Evolutionary conservation across 129 eudicot genomes (phyloP).

Genomic region (Escallonia rubra): DNA sequence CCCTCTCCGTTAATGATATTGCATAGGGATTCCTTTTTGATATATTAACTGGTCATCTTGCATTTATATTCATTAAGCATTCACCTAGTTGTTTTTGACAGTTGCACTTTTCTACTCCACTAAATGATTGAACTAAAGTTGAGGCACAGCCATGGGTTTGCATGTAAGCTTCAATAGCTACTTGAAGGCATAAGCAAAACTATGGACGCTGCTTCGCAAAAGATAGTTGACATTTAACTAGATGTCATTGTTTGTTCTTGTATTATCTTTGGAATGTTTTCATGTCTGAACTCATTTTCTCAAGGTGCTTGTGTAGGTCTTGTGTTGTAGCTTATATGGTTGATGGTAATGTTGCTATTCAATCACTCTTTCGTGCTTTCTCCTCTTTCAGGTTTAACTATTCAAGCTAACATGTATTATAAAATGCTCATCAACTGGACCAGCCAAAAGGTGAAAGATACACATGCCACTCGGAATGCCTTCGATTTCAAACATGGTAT

Average conservation of each 20-base stretch:
- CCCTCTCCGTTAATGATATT: too few species aligned
- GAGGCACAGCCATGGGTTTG: too few species aligned
- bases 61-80: too few species aligned
- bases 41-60: too few species aligned
- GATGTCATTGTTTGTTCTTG: not conserved
- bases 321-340: not conserved
- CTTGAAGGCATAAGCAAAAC: not conserved
- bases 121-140: too few species aligned
- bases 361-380: not conserved
- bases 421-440: conserved; percentile 93
- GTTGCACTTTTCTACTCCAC: too few species aligned
- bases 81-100: too few species aligned
- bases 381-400: conserved; percentile 61
- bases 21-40: too few species aligned
- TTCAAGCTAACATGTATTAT: conserved; percentile 86
- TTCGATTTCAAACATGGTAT: conserved; percentile 86
- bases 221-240: not conserved
- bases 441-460: conserved; percentile 91
- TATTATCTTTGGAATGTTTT: not conserved
- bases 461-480: conserved; percentile 70
- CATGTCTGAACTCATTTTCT: not conserved
- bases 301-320: not conserved
- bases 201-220: not conserved
- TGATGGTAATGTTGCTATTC: not conserved
- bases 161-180: not conserved